Base-by-base conservation (phyloP, 352 stramenopile species). In the Elongisporangium senticosum region DNA sequence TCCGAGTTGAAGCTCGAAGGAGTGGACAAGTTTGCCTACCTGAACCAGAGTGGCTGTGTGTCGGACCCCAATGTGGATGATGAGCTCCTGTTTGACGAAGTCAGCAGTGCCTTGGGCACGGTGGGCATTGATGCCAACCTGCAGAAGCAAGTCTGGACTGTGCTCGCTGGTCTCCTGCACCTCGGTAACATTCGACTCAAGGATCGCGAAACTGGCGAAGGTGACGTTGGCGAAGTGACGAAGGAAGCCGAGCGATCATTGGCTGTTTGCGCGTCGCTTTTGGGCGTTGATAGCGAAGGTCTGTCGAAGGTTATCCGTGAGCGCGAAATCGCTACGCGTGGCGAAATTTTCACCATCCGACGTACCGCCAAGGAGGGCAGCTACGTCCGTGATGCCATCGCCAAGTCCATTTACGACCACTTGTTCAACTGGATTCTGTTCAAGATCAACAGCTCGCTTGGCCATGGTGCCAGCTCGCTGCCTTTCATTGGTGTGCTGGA, bases 401-500 rank as follows among this genome's bases (percentile, higher is more conserved):
- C 86, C 48, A 98, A 98, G 75, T 92, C 89, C 37, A 85, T 98
- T 28, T 98, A 98, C 77, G 81, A 96, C 59, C 85, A 86, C 56
- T 62, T 90, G 23, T 98, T 98, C 69, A 79, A 85, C 58, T 93
- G 79, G 78, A 90, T 92, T 51, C 53, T 93, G 53, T 74, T 74
- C 56, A 86, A 86, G 63, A 93, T 90, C 63, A 93, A 96, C 83
- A 71, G 67, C 62, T 86, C 77, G 67, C 87, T 79, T 59, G 89
- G 83, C 50, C 89, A 87, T 78, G 90, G 73, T 52, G 87, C 75
- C 48, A 83, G 57, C 59, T 79, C 65, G 55, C 57, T 84, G 26
- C 72, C 76, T 24, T 97, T 96, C 58, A 98, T 98, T 64, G 96
- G 94, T 26, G 83, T 98, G 24, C 71, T 98, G 19, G 96, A 99